phyloP scores from a whole-genome alignment of 129 eudicot species.

The Logfia minima region DNA sequence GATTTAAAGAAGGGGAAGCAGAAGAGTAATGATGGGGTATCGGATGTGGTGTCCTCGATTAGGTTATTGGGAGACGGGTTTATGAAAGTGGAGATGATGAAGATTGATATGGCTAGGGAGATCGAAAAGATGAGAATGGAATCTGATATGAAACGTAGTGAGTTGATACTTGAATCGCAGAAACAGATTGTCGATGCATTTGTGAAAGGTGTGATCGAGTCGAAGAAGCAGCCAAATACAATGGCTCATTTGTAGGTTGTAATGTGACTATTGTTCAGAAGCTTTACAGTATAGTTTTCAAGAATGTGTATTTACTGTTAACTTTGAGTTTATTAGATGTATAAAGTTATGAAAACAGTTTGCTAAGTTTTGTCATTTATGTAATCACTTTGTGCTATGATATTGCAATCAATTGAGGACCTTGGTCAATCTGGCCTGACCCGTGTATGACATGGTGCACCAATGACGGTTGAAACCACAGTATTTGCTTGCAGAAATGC shows the following conservation, averaged over 20 bases:
- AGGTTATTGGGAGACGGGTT: constrained; percentile 75
- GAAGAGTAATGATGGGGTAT: constrained; percentile 38
- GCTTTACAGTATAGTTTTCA: background rate
- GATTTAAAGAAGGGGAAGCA: constrained; percentile 34
- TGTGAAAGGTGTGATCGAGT: constrained; percentile 59
- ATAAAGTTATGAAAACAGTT: constrained; percentile 20
- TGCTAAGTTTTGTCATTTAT: background rate
- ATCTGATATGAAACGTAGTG: constrained; percentile 74
- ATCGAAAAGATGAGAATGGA: constrained; percentile 74
- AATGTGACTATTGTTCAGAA: background rate
- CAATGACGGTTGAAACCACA: background rate
- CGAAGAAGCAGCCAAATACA: constrained; percentile 28
- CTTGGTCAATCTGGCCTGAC: background rate
- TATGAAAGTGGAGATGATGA: constrained; percentile 79
- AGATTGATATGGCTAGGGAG: constrained; percentile 83
- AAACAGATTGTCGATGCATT: constrained; percentile 73
- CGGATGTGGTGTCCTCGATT: constrained; percentile 62
- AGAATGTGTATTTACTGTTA: constrained; percentile 13
- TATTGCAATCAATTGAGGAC: background rate
- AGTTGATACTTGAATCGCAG: constrained; percentile 68
- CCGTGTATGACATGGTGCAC: background rate
- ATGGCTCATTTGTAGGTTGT: constrained; percentile 27
- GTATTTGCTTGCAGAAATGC: too few relatives aligned
- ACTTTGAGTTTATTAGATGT: constrained; percentile 19
- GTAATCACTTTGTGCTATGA: background rate